phyloP scores from a whole-genome alignment of 2,329 filamentous ascomycete species.

The Fusarium setosum region DNA sequence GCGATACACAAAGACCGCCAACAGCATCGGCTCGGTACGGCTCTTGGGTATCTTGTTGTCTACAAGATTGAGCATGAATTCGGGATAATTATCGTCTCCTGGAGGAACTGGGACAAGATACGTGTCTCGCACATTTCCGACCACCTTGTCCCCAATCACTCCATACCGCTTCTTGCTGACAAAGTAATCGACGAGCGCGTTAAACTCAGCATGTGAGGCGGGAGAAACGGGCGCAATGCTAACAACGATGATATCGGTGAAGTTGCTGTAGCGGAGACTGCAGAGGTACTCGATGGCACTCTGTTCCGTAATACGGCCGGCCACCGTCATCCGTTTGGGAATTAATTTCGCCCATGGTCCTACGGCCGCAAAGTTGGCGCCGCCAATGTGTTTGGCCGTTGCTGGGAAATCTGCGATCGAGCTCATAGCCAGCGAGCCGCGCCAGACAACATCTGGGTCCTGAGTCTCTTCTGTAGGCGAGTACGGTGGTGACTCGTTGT shows the following conservation, averaged over 20 bases:
- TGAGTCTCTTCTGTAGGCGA: constrained; percentile 78
- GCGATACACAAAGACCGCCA: constrained; percentile 87
- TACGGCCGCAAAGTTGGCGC: constrained; percentile 76
- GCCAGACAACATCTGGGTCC: constrained; percentile 82
- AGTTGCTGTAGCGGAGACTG: constrained; percentile 82
- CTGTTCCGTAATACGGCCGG: constrained; percentile 83
- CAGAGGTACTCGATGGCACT: constrained; percentile 93
- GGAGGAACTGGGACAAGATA: constrained; percentile 89
- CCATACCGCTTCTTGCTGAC: constrained; percentile 84
- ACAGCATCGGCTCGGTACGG: constrained; percentile 79
- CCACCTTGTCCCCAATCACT: constrained; percentile 81
- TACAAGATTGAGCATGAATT: constrained; percentile 89
- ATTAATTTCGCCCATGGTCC: constrained; percentile 81
- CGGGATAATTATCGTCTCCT: constrained; percentile 77
- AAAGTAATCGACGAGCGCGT: constrained; percentile 89
- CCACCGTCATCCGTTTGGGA: constrained; percentile 75
- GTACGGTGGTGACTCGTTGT: constrained; percentile 83
- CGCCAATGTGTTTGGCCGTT: constrained; percentile 85
- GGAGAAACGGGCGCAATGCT: constrained; percentile 74
- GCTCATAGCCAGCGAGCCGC: constrained; percentile 80
- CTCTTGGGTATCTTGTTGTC: constrained; percentile 82
- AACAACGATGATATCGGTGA: constrained; percentile 87
- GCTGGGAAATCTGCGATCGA: constrained; percentile 80
- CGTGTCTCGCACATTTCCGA: constrained; percentile 84
- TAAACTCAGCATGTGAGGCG: constrained; percentile 71